Base-by-base conservation (phyloP, 805 yeast species). In the Ogataea paraovalis region DNA sequence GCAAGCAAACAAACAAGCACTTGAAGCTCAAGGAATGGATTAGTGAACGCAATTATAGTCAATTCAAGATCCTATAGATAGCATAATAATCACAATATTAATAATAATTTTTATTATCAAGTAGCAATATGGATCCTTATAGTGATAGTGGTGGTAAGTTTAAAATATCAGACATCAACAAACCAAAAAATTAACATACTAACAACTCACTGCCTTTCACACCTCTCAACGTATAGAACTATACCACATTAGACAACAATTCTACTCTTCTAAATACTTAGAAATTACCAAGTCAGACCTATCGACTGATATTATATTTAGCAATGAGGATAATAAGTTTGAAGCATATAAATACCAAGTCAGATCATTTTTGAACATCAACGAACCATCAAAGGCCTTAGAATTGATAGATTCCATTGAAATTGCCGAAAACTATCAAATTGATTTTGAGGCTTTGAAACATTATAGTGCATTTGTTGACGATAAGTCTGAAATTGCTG, bases 191-290 rank as follows among this genome's bases (percentile, higher is more conserved):
- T n/a, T n/a, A 4, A 23, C 4, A 39, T 39, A 39, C 38, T 39
- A 39, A 39, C 43, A 19, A n/a, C 21, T 22, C 6, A 10, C 33
- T 43, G 54, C 39, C 39, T 27, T 14, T 42, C 28, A 25, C 6
- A 7, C 9, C 28, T 25, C 6, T 25, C 10, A 25, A 25, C 6
- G 53, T 23, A 36, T 42, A 40, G 60, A 59, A 43, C 55, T 69
- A 16, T 64, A 61, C 43, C 60, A 61, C 10, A 47, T 64, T 14
- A 52, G 67, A 59, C 55, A 60, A 58, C 49, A 62, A 59, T 39
- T 60, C 66, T 52, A 56, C 38, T 50, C 61, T 28, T 57, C 66
- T 19, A 55, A 56, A 46, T 59, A 58, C 42, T 27, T 43, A 4
- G 60, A 58, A 19, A 34, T 58, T 21, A 51, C 49, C 4, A 41